A percentile compares a stretch with the other conserved stretches of the same genome.
Evolutionary conservation across 116 monocot genomes (phyloP).

Genomic region (Posidonia oceanica): DNA sequence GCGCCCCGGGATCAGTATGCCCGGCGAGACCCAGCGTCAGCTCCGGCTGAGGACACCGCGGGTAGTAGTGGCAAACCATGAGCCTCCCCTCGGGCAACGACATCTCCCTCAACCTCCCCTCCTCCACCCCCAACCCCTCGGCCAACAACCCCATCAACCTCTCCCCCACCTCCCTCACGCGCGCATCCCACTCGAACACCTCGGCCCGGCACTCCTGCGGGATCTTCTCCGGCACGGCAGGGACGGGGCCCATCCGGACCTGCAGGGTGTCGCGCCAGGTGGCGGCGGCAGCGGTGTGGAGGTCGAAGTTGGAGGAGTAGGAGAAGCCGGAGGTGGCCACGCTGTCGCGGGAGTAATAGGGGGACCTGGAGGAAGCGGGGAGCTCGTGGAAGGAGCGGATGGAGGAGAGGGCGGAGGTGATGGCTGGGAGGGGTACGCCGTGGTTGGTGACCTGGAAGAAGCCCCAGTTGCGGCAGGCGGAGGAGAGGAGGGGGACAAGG

Average conservation of each 20-base stretch:
- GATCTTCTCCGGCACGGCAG: constrained; percentile 24
- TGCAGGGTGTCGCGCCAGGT: constrained; percentile 86
- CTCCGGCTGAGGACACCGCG: constrained; percentile 72
- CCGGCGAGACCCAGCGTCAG: constrained; percentile 32
- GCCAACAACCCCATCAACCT: constrained; percentile 37
- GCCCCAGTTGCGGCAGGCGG: constrained; percentile 40
- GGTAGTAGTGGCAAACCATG: constrained; percentile 75
- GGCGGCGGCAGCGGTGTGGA: constrained; percentile 47
- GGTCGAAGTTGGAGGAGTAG: constrained; percentile 64
- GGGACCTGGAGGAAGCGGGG: constrained; percentile 23
- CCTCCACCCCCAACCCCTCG: constrained; percentile 46
- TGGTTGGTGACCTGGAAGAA: constrained; percentile 77
- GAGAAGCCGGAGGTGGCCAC: constrained; percentile 28
- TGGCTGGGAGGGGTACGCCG: constrained; percentile 19
- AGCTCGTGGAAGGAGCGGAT: constrained; percentile 36
- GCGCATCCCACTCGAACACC: constrained; percentile 32
- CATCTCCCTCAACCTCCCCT: constrained; percentile 25
- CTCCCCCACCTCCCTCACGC: constrained; percentile 18
- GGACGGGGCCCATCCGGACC: constrained; percentile 15
- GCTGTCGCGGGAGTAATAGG: constrained; percentile 26
- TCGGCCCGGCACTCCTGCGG: constrained; percentile 35
- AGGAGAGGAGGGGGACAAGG: constrained; percentile 22
- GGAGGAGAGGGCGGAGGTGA: constrained; percentile 25
- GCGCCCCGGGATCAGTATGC: constrained; percentile 57
- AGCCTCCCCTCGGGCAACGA: constrained; percentile 27